Evolutionary conservation across 2,329 filamentous ascomycete species (phyloP), one percentile per base, ranked within the genome.

Genomic region (Rhytidhysteron rufulum): DNA sequence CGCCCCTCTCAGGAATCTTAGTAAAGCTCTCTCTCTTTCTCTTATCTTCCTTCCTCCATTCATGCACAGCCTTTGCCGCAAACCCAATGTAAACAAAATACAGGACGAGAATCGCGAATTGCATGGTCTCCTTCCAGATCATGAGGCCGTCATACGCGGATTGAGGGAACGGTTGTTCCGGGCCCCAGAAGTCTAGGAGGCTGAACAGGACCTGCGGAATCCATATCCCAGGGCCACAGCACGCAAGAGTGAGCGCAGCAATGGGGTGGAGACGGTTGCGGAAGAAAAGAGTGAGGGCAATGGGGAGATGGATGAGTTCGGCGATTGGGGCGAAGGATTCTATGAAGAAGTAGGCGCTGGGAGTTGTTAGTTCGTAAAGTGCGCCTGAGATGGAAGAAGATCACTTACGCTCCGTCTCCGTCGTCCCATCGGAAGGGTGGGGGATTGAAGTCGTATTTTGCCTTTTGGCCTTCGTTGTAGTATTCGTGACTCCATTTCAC

Each of bases 221-320:
- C 34, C 48, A 41, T 41, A 47, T 41, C 24, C 54, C 16, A 49
- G 54, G 19, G 54, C 55, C 29, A 49, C 51, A 25, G 54, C 57
- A 42, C 46, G 50, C n/a, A 44, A 51, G 37, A 50, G 48, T 39
- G 25, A 44, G 30, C 27, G 46, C 33, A 41, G 44, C 20, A 42
- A 54, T 19, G 30, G 41, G 41, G 19, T 43, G 41, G 16, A 39
- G 17, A 5, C 18, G 27, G 7, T 16, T 15, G 4, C 10, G 33
- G 5, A 29, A 24, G 7, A 43, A 5, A 19, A 43, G 36, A 18
- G 15, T 24, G 18, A 35, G 30, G 4, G 7, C 9, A 4, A 43
- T 9, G 4, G 36, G 36, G 17, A 43, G 35, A 17, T 43, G 36
- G 16, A 43, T 31, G 25, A 29, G 27, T 5, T 39, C 35, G 4